Evolutionary conservation across 2,329 filamentous ascomycete species (phyloP).

Genomic region (Colletotrichum neosansevieriae): DNA sequence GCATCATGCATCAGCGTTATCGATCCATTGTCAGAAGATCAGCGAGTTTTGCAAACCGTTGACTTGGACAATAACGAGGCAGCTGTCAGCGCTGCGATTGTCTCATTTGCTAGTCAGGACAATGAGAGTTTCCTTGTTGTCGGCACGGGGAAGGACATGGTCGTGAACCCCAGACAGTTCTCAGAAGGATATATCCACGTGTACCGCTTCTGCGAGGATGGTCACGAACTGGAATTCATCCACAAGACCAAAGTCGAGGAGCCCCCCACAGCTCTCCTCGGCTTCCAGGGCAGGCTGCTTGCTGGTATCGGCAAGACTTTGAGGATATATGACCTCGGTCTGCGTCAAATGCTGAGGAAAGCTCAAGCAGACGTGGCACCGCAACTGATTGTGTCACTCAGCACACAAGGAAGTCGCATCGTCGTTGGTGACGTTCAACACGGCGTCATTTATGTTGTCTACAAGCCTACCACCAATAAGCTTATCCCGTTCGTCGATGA

Average conservation of each 20-base stretch:
- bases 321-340: constrained; percentile 91
- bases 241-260: constrained; percentile 95
- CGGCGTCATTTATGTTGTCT: constrained; percentile 90
- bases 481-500: constrained; percentile 96
- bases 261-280: constrained; percentile 88
- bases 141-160: constrained; percentile 92
- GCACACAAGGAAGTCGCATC: constrained; percentile 91
- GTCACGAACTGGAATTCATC: constrained; percentile 91
- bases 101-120: constrained; percentile 89
- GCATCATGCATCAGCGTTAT: constrained; percentile 95
- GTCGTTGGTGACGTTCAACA: constrained; percentile 94
- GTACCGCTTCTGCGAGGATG: constrained; percentile 88
- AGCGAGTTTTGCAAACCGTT: constrained; percentile 77
- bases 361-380: constrained; percentile 83
- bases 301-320: constrained; percentile 88
- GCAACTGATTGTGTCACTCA: constrained; percentile 87
- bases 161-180: constrained; percentile 80
- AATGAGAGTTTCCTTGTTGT: constrained; percentile 93
- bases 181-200: constrained; percentile 89
- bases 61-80: constrained; percentile 92
- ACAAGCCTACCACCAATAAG: constrained; percentile 91
- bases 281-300: constrained; percentile 90
- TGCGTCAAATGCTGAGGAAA: constrained; percentile 93
- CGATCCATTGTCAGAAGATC: constrained; percentile 82
- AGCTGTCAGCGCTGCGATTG: constrained; percentile 85